Base-by-base conservation (phyloP, 2,329 filamentous ascomycete genomes). In the Fusarium sterilihyphosum region DNA sequence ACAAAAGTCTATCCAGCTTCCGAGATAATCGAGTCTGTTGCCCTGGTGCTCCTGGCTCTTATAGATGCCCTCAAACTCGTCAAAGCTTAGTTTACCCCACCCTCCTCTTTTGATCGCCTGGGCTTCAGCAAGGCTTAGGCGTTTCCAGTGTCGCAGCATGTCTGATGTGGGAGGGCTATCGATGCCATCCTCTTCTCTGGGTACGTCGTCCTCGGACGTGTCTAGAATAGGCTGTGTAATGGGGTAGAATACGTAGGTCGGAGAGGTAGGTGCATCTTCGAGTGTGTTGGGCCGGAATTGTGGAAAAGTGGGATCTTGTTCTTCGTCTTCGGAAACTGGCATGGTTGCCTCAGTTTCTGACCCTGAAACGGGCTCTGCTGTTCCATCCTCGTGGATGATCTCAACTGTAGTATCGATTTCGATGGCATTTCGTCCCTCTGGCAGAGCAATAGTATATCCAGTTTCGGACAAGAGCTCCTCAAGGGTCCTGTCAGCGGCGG, bases 1-100 rank as follows among this genome's bases (percentile, higher is more conserved):
- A 81, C 90, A 92, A 80, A 92, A 91, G 80, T 98, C 95, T 82
- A 98, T 94, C 96, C 96, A 98, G 78, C 91, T 94, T 68, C 94
- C 94, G 53, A 98, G 86, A 82, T 98, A 96, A 75, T 94, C 93
- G 70, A 95, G 86, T 61, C 92, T 85, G 79, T 91, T 90, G 20
- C 87, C 88, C 35, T 85, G 84, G 31, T 90, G 89, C 74, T 92
- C 89, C 72, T 91, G 88, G n/a, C 87, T 86, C 76, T 91, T 90
- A 84, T 96, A 94, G 57, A 92, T 91, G 44, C 85, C 85, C 78
- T 94, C 91, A 82, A 98, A 97, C 82, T 98, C 96, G 2, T 89
- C 87, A 74, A 92, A 95, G 79, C 84, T 93, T 54, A 98, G 85
- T 78, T 91, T 90, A 2, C 94, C 96, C 83, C 91, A 93, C 2